Evolutionary conservation across 192 early-diverging fungal genomes (phyloP).

Genomic region (Backusella morwellensis): DNA sequence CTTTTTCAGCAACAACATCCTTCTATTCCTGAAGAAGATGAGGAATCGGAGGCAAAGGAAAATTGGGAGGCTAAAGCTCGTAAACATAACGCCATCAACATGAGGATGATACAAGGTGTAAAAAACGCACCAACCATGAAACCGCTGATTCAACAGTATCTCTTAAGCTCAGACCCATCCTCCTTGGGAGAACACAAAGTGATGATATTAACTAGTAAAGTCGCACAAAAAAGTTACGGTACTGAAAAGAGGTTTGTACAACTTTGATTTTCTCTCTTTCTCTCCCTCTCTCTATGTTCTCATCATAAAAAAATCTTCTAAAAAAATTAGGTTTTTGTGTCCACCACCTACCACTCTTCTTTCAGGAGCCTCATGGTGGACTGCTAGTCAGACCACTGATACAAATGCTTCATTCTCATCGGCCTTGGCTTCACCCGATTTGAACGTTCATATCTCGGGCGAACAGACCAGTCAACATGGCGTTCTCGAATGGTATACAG

Average conservation of each 20-base stretch:
- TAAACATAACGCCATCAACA: conserved; percentile 10
- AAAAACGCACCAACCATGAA: conserved; percentile 3
- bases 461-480: conserved; percentile 53
- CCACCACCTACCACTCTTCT: conserved; percentile 80
- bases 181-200: conserved; percentile 56
- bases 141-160: conserved; percentile 16
- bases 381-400: conserved; percentile 11
- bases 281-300: neutral
- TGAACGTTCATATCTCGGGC: conserved; percentile 56
- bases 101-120: conserved; percentile 8
- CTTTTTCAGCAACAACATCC: conserved; percentile 8
- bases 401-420: neutral
- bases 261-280: neutral
- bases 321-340: conserved; percentile 63
- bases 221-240: conserved; percentile 91
- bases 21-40: conserved; percentile 18
- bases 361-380: conserved; percentile 69
- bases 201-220: conserved; percentile 81
- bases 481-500: conserved; percentile 50
- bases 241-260: conserved; percentile 73
- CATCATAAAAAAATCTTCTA: neutral
- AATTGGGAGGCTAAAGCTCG: neutral
- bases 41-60: neutral
- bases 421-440: conserved; percentile 40
- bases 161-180: conserved; percentile 18